phyloP scores from a whole-genome alignment of 2,329 filamentous ascomycete species.

The Trichoderma citrinoviride region DNA sequence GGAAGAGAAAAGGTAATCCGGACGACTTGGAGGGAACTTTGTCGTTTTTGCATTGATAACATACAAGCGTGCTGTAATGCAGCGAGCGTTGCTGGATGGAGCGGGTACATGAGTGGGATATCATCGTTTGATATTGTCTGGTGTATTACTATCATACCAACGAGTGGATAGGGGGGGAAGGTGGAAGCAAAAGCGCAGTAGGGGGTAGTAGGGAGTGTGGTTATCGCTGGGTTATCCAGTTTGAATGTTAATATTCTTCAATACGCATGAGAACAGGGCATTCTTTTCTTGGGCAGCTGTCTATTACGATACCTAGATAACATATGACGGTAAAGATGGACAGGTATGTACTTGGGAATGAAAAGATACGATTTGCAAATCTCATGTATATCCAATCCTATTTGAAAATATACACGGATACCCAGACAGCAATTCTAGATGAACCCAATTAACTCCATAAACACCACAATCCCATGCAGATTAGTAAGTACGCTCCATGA shows the following conservation, averaged over 20 bases:
- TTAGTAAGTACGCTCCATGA: neutral
- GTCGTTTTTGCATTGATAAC: neutral
- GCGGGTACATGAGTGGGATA: conserved; percentile 17
- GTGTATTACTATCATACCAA: conserved; percentile 16
- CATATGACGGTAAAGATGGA: too few relatives aligned
- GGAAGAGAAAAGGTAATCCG: neutral
- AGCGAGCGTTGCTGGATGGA: conserved; percentile 6
- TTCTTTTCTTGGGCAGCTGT: neutral
- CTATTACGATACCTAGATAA: too few relatives aligned
- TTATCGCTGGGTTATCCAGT: neutral
- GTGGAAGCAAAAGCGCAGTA: neutral
- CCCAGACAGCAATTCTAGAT: neutral
- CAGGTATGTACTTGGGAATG: too few relatives aligned
- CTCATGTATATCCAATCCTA: neutral
- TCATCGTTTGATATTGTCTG: conserved; percentile 9
- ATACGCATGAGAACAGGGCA: neutral
- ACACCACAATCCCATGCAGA: conserved; percentile 4
- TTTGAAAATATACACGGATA: neutral
- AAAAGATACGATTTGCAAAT: neutral
- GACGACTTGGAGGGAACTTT: conserved; percentile 7
- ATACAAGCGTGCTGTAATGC: neutral
- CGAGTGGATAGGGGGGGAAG: neutral
- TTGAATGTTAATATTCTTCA: neutral
- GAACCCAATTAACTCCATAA: neutral
- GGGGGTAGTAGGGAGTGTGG: neutral